Conservation (phyloP, 352 stramenopile species). For the Globisporangium polare region DNA sequence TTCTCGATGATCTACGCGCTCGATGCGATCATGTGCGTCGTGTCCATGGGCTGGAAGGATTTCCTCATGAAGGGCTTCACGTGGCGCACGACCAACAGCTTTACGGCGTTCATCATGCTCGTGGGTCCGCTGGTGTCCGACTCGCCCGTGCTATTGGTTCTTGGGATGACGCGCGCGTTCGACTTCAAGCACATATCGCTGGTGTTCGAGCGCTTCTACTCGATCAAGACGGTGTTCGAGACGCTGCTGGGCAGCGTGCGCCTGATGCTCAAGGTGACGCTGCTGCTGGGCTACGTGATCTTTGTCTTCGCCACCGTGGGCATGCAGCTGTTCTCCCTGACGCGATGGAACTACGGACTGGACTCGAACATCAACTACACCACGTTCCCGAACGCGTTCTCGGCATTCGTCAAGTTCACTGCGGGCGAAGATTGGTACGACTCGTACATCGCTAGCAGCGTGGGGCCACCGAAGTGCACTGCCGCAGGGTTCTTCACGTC, state of each 20-base stretch:
- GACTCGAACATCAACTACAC: constrained; percentile 69
- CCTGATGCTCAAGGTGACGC: constrained; percentile 73
- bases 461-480: constrained; percentile 54
- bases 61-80: constrained; percentile 85
- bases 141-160: constrained; percentile 63
- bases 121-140: constrained; percentile 55
- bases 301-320: constrained; percentile 83
- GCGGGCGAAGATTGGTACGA: constrained; percentile 84
- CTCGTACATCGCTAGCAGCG: constrained; percentile 66
- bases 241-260: constrained; percentile 65
- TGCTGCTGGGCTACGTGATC: constrained; percentile 73
- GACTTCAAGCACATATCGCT: constrained; percentile 84
- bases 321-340: constrained; percentile 80
- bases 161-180: constrained; percentile 74
- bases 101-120: constrained; percentile 76
- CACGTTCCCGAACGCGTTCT: constrained; percentile 74
- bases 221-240: constrained; percentile 70
- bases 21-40: constrained; percentile 61
- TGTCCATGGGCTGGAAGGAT: constrained; percentile 72
- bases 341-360: constrained; percentile 70
- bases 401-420: constrained; percentile 78
- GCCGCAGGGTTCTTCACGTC: constrained; percentile 27
- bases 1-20: constrained; percentile 78
- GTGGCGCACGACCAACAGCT: constrained; percentile 69
- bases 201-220: constrained; percentile 63